Base-by-base conservation (phyloP, 371 early-diverging fungal genomes). In the Entomophthora muscae region DNA sequence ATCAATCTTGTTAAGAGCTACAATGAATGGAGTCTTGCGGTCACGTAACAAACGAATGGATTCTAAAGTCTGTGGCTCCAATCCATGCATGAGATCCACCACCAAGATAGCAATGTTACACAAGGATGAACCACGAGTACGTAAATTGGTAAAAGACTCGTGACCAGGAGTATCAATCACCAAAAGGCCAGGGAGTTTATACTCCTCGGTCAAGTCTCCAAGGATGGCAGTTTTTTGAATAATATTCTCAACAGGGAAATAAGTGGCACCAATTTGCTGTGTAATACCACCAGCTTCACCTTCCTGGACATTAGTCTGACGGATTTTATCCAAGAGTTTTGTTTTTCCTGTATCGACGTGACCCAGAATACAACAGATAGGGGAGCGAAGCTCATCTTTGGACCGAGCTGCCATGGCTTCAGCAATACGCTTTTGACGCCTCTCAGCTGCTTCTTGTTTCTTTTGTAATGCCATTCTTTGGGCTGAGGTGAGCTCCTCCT, bases 201-300 rank as follows among this genome's bases (percentile, higher is more conserved):
- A 75, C 52, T 76, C 76, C 57, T 51, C 32, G 5, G 21, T 33
- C 51, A 21, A 29, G 66, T 24, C 67, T 27, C 29, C 26, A 65
- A 98, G 74, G 26, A 84, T 80, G 0, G 83, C 83, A 22, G 96
- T 95, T 79, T 97, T 98, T 68, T 83, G 78, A 69, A 79, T 80
- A 69, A 99, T 90, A 42, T 93, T 91, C 32, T 91, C 88, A 61
- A 89, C 79, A 24, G 99, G 99, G 88, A 99, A 99, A 79, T 92
- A 99, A 24, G 99, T 99, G 31, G 99, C 99, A 76, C 99, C 99
- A 67, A 99, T 99, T 73, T 99, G 99, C 76, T 99, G 99, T 30
- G 99, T 99, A 73, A 99, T 99, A 75, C 99, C 99, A 70, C 99
- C 99, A 59, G 99, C 99, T 85, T 99, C 99, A 66, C 93, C 92